Base-by-base conservation (phyloP, 768 basidiomycete species). In the Tricholoma flavovirens region DNA sequence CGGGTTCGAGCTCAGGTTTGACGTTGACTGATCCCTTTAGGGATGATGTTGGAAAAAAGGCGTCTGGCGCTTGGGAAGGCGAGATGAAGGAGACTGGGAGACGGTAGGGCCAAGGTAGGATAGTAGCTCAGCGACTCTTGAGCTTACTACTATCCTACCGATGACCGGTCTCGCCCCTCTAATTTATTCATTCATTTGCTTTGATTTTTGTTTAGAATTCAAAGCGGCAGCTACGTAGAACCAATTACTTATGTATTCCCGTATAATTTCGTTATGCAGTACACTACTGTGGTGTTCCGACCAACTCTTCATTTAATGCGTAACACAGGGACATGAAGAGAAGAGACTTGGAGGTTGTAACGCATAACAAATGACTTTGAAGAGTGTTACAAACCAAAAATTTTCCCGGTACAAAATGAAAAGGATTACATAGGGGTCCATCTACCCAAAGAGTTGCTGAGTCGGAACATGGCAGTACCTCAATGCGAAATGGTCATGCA, bases 1-100 rank as follows among this genome's bases (percentile, higher is more conserved):
- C 26, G 29, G 52, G 40, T 43, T 53, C 40, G 12, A 38, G 24
- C 45, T 46, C 45, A 21, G 24, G 45, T 4, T n/a, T 49, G 15
- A 42, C 24, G 43, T 43, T 36, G 40, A 43, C 67, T 17, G 70
- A 70, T 24, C 64, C 67, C 11, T 69, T 69, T 40, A 61, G 58
- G 49, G 69, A 68, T 53, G 64, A 64, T 29, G 56, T 30, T 30
- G 26, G 61, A 26, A 59, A 61, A n/a, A 42, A 55, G 17, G 59
- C 45, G 35, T 29, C 43, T 42, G 38, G 51, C 17, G 50, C 12
- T 40, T 42, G 51, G 22, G 46, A 48, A 14, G 42, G 38, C 7
- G 40, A n/a, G 26, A 5, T 24, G 40, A 29, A 36, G 24, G 21
- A 30, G n/a, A 15, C 19, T 53, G 11, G 51, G 51, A n/a, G 15